Evolutionary conservation across 345 rosid species (phyloP).

Genomic region (Lagerstroemia speciosa): DNA sequence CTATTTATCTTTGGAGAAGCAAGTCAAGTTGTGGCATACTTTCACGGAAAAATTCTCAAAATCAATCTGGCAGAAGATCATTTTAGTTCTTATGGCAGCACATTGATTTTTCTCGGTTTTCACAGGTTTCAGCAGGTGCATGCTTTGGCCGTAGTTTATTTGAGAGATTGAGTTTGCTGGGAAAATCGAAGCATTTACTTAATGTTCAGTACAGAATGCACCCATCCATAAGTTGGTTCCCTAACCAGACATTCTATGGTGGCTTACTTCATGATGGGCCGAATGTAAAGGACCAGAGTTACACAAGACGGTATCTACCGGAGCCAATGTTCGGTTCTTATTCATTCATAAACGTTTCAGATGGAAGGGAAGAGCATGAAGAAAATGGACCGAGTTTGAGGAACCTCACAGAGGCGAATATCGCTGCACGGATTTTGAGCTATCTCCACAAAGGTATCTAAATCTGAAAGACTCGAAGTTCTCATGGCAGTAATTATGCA

Average conservation of each 20-base stretch:
- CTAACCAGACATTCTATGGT: conserved; percentile 38
- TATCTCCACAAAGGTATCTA: conserved; percentile 36
- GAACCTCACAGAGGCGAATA: conserved; percentile 42
- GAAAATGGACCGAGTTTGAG: conserved; percentile 19
- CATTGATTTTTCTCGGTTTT: neutral
- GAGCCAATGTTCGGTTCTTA: conserved; percentile 40
- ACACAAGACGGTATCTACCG: conserved; percentile 22
- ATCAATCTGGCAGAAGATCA: neutral
- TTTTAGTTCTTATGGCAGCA: neutral
- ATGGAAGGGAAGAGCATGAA: conserved; percentile 29
- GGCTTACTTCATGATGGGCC: conserved; percentile 36
- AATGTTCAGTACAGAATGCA: conserved; percentile 73
- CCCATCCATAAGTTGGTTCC: conserved; percentile 57
- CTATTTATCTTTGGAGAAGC: too few species aligned
- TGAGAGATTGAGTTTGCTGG: conserved; percentile 42
- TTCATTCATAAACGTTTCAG: conserved; percentile 35
- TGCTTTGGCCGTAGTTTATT: conserved; percentile 62
- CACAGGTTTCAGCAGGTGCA: conserved; percentile 28
- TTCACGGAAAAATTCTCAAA: too few species aligned
- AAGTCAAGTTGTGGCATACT: too few species aligned
- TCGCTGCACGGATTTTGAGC: conserved; percentile 22
- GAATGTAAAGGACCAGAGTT: conserved; percentile 23
- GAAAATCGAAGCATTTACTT: conserved; percentile 37
- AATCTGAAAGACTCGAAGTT: too few species aligned
- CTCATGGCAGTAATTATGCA: too few species aligned